Percentiles rank a stretch among this genome's conserved stretches.
These are phyloP conservation scores for Novymonas esmeraldas DNA, from an alignment of 208 protist species.

Conservation along the genomic window DNA sequence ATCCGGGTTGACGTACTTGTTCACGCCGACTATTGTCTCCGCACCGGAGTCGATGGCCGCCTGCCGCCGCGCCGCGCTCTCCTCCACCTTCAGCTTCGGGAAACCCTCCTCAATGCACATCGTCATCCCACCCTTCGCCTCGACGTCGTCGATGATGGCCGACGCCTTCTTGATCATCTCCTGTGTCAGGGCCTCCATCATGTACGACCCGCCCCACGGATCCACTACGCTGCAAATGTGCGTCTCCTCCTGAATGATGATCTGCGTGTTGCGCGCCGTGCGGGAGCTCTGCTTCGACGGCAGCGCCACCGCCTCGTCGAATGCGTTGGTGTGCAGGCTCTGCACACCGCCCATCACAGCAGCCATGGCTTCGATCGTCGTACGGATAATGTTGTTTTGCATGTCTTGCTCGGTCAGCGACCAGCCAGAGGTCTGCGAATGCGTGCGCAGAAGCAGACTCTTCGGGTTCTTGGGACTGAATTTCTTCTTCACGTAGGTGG, in stretches of 20 bases:
- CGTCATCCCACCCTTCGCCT: constrained; percentile 85
- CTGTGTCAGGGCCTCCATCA: constrained; percentile 95
- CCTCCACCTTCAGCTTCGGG: constrained; percentile 96
- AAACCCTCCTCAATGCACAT: constrained; percentile 89
- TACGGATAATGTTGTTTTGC: constrained; percentile 97
- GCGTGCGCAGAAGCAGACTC: constrained; percentile 93
- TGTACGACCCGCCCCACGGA: constrained; percentile 93
- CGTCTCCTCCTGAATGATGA: constrained; percentile 95
- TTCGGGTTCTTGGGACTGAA: constrained; percentile 93
- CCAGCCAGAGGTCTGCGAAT: constrained; percentile 97
- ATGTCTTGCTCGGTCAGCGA: constrained; percentile 96
- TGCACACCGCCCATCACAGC: constrained; percentile 95
- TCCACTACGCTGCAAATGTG: constrained; percentile 87
- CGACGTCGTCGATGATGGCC: constrained; percentile 93
- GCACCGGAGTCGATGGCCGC: constrained; percentile 87
- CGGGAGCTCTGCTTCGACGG: constrained; percentile 92
- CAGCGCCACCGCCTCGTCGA: constrained; percentile 95
- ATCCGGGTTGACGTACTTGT: constrained; percentile 87
- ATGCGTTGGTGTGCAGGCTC: constrained; percentile 95
- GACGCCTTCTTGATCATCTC: constrained; percentile 79
- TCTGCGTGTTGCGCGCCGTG: constrained; percentile 96
- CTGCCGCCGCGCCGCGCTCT: constrained; percentile 91
- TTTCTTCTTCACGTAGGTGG: constrained; percentile 90
- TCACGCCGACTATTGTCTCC: constrained; percentile 96
- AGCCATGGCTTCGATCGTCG: constrained; percentile 97